Base-by-base conservation (phyloP, 2,329 filamentous ascomycete genomes). In the Drechslerella stenobrocha region DNA sequence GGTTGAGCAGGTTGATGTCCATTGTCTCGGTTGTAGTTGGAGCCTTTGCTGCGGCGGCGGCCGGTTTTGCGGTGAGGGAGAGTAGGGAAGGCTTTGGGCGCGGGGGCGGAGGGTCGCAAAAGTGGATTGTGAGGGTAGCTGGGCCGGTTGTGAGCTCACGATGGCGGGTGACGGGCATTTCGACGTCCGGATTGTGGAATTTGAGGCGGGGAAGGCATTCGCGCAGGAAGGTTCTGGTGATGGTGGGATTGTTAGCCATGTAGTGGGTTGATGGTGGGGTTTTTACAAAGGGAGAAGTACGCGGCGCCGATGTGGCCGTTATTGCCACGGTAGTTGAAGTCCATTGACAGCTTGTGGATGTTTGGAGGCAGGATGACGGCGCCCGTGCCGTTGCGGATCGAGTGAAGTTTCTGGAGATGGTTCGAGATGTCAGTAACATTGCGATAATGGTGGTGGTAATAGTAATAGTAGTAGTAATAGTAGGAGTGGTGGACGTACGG, bases 181-280 rank as follows among this genome's bases (percentile, higher is more conserved):
- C 63, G 45, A 67, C 44, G 3, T 28, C 42, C 1, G 63, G 63
- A 76, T 98, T 98, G 81, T 95, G 87, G 79, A 86, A 98, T 81
- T 98, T 96, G 72, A 98, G 81, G 60, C 89, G 84, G 20, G 89
- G 89, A 47, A 97, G 85, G 75, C 85, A 87, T 67, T 86, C 80
- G 70, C 83, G 84, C 89, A 90, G 96, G 82, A 98, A 96, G 79
- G 89, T 89, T 74, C 91, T 95, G 71, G 80, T 75, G 71, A 78
- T 26, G 58, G 11, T 56, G 18, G 77, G 42, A 79, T 73, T 26
- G 77, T 76, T 47, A 77, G 77, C 46, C 79, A 24, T 24, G 23
- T 9, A 5, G 15, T 9, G 8, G 45, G 9, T 46, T 46, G 35
- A 32, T 6, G 34, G 23, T 42, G 32, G 45, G 26, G 15, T 18